A percentile compares a stretch with the other conserved stretches of the same genome.
phyloP scores from a whole-genome alignment of 306 rosid species.

The Medicago truncatula region DNA sequence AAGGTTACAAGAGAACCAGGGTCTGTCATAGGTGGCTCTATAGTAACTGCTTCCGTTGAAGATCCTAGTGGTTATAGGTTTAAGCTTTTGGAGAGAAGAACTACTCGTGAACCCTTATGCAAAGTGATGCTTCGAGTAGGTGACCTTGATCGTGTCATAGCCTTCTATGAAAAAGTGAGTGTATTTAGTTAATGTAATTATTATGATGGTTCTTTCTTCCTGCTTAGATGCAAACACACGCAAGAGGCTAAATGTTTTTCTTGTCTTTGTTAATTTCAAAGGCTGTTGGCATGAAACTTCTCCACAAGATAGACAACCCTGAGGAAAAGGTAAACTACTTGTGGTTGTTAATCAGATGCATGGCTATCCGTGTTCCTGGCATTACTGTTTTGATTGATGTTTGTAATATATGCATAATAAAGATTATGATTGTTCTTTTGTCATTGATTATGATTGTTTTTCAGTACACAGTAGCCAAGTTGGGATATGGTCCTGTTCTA shows the following conservation, averaged over 20 bases:
- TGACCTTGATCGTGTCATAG: slow-evolving; percentile 80
- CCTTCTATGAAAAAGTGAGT: slow-evolving; percentile 82
- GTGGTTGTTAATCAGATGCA: slow-evolving; percentile 27
- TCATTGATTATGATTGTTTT: slow-evolving; percentile 34
- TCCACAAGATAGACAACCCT: slow-evolving; percentile 73
- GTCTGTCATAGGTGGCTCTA: slow-evolving; percentile 69
- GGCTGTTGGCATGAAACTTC: slow-evolving; percentile 97
- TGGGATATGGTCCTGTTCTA: slow-evolving; percentile 84
- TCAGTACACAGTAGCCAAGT: slow-evolving; percentile 67
- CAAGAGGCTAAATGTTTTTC: slow-evolving; percentile 32
- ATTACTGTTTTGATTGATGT: slow-evolving; percentile 1
- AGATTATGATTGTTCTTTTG: background rate
- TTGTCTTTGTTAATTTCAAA: slow-evolving; percentile 42
- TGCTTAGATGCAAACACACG: slow-evolving; percentile 32
- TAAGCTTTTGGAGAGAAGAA: slow-evolving; percentile 82
- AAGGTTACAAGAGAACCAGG: slow-evolving; percentile 78
- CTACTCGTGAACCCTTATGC: slow-evolving; percentile 79
- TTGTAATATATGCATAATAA: slow-evolving; percentile 14
- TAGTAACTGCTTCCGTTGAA: slow-evolving; percentile 74
- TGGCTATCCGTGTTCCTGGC: slow-evolving; percentile 6
- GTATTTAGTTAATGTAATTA: background rate
- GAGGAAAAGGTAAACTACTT: slow-evolving; percentile 72
- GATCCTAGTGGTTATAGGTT: slow-evolving; percentile 94
- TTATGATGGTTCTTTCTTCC: slow-evolving; percentile 31
- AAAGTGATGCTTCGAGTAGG: slow-evolving; percentile 96